Evolutionary conservation across 2,329 filamentous ascomycete genomes (phyloP), one percentile per base, ranked within the genome.

Genomic region (Emmonsia crescens): DNA sequence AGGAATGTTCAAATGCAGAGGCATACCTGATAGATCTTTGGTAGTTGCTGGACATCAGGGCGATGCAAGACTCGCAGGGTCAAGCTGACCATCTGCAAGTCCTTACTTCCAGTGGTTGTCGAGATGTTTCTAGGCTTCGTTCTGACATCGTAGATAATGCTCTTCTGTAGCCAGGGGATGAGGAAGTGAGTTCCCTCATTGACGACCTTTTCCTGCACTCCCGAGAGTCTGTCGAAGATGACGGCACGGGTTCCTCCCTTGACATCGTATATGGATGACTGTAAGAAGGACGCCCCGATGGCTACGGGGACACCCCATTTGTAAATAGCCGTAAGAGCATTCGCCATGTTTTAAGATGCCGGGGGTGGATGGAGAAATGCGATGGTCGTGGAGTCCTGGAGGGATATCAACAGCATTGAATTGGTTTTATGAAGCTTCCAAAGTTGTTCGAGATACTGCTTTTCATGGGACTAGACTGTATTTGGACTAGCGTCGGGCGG

Each of bases 71-170:
- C 94, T 77, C 94, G 85, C 74, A 99, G 83, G 60, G 94, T 99
- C 82, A 99, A 83, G 83, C 91, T 96, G 72, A 99, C 94, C 94
- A 99, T 99, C 82, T 99, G 94, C 82, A 99, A 78, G 80, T 99
- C 94, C 85, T 99, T 99, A 83, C 88, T 93, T 63, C 94, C 94
- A 14, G 94, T 99, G 29, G 94, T 99, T 33, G 94, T 99, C 68
- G 89, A 90, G 75, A 99, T 97, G 76, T 96, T 97, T 74, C 94
- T 85, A 64, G 94, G 94, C 83, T 96, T 95, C 62, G 95, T 99
- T 66, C 94, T 88, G 67, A 99, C 94, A 80, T 99, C 94, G 76
- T 96, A 99, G 75, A 96, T 82, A 79, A 99, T 91, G 70, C 88
- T 89, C 77, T 86, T 88, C 78, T 99, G 94, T 74, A 99, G 79